Evolutionary conservation across 257 asterid species (phyloP), one percentile per base, ranked within the genome.

Genomic region (Thymus mandschuricus): DNA sequence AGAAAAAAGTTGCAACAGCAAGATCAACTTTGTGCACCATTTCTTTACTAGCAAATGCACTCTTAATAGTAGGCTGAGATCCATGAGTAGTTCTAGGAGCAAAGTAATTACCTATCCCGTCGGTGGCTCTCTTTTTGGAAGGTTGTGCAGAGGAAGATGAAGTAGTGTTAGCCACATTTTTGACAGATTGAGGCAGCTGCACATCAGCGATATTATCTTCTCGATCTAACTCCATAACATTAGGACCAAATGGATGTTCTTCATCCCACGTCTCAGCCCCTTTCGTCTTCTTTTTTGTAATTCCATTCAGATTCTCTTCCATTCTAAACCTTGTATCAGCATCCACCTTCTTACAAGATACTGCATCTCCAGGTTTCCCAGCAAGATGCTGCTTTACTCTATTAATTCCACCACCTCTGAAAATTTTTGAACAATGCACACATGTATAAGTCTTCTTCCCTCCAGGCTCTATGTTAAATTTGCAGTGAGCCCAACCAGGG

Each of bases 21-120:
- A 34, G 4, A 34, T 59, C 65, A 59, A 6, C 65, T 31, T 12
- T 12, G 34, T 59, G 65, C 10, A 59, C 38, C 1, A 12, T 3
- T 59, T 59, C 65, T 59, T 59, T 59, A 31, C 65, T 59, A 4
- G 40, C 28, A 59, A 59, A 43, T 5, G n/a, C 43, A 59, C 65
- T 59, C 40, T 57, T 57, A 12, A 57, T 29, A 0, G 27, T 29
- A 8, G 63, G 15, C 10, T 57, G 63, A 8, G 63, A 33, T 28
- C 41, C 63, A 28, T 21, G 63, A 6, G 63, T 57, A 5, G 40
- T 8, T 30, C 43, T 10, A 7, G 63, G 63, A 57, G 63, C 43
- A 57, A 57, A 57, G 34, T 9, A 57, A 10, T 35, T 57, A 28
- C 63, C 63, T 35, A 31, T 2, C 30, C 13, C 34, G 2, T 29